Base-by-base conservation (phyloP, 2,329 filamentous ascomycete species). In the Phaeophleospora eucalypticola region DNA sequence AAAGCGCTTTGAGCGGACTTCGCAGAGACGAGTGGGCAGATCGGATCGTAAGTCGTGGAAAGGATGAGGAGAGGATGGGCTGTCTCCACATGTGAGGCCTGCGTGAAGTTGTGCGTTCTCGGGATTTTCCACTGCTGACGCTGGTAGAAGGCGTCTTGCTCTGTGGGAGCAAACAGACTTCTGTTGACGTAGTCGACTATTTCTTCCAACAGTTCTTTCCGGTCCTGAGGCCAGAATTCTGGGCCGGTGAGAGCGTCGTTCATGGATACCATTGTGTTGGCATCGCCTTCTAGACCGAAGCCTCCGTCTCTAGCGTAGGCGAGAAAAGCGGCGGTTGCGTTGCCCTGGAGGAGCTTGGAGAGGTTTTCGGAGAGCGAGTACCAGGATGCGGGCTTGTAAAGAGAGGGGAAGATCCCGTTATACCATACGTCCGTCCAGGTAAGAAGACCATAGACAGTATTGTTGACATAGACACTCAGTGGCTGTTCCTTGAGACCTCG, bases 311-410 rank as follows among this genome's bases (percentile, higher is more conserved):
- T 36, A 3, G 38, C 50, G 32, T 56, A 57, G 2, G 52, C 54
- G 0, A 53, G 41, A 44, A 46, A 57, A 4, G 54, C 49, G 18
- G 41, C 48, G 6, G 50, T 57, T 3, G 54, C 54, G 12, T 57
- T 56, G 9, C 54, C 54, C 10, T 49, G 36, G 33, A 56, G 43
- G 8, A 57, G 44, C 37, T 52, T 44, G 15, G 51, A 46, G 10
- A 57, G 44, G 6, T 56, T 55, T 14, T 57, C 51, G 14, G 54
- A 53, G 8, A 57, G 43, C 4, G 40, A 43, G 34, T 55, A 56
- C 54, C 54, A 57, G 36, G 27, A 43, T 3, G 52, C 43, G 16
- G 54, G 54, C 17, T 51, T 51, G 45, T 57, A 57, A 7, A 57
- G 38, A 1, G 46, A 21, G 16, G 52, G 52, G 20, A 57, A 53